Conservation (phyloP, 257 asterid species). For the Striga asiatica region DNA sequence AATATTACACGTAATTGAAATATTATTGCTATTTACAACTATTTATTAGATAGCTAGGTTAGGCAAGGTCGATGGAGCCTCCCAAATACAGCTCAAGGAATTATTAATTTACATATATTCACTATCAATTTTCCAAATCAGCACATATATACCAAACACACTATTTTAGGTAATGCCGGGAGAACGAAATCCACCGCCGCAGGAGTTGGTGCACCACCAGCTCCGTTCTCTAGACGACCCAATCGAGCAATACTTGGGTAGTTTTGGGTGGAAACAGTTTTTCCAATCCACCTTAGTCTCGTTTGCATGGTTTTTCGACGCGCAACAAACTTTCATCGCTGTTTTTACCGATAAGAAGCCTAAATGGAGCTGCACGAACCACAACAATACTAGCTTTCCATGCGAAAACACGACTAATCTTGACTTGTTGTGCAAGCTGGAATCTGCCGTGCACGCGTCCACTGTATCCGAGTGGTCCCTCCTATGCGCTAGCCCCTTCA, state of each 20-base stretch:
- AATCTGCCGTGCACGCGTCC: conserved; percentile 25
- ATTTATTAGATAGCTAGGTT: too few relatives aligned
- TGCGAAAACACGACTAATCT: conserved; percentile 8
- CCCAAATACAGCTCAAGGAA: too few relatives aligned
- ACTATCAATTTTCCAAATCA: too few relatives aligned
- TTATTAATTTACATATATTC: too few relatives aligned
- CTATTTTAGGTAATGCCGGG: background rate
- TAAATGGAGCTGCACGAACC: conserved; percentile 29
- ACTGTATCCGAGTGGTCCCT: conserved; percentile 48
- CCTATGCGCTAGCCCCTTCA: conserved; percentile 22
- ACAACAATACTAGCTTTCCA: background rate
- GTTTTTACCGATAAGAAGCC: conserved; percentile 40
- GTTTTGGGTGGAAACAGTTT: conserved; percentile 17
- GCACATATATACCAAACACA: background rate
- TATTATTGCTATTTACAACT: too few relatives aligned
- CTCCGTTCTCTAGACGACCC: conserved; percentile 3
- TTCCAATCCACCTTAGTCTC: conserved; percentile 30
- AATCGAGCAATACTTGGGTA: conserved; percentile 13
- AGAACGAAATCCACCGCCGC: background rate
- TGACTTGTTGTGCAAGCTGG: conserved; percentile 33
- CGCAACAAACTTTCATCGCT: conserved; percentile 37
- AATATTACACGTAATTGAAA: too few relatives aligned
- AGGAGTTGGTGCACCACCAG: background rate
- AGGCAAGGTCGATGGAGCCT: too few relatives aligned
- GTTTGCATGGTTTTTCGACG: conserved; percentile 39